Evolutionary conservation across 768 basidiomycete genomes (phyloP).

Genomic region (Russula brevipes): DNA sequence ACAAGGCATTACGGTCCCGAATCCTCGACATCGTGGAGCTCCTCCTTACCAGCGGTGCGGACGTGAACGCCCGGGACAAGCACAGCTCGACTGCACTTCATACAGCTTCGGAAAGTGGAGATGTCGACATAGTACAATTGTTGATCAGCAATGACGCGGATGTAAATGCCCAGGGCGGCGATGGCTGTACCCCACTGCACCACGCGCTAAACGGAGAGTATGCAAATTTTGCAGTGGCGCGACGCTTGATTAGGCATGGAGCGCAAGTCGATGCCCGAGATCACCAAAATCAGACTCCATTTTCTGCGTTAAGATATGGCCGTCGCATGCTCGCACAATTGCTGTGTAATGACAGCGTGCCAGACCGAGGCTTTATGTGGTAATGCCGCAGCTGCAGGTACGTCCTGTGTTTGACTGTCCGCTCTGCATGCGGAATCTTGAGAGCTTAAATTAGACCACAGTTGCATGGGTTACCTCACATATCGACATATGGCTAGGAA

Average conservation of each 20-base stretch:
- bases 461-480: too few species aligned
- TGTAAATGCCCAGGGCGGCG: background rate
- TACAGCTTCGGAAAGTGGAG: background rate
- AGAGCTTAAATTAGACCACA: too few species aligned
- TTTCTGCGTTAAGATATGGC: background rate
- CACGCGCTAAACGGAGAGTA: too few species aligned
- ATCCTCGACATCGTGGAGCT: background rate
- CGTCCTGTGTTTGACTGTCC: background rate
- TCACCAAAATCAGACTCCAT: background rate
- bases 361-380: too few species aligned
- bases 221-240: background rate
- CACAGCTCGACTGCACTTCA: background rate
- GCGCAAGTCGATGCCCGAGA: background rate
- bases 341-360: background rate
- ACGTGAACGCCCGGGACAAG: background rate
- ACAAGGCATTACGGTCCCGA: background rate
- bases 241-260: background rate
- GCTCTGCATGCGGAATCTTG: background rate
- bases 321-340: background rate
- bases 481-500: too few species aligned
- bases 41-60: background rate
- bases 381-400: background rate
- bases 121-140: background rate
- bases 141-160: background rate
- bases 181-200: too few species aligned